Evolutionary conservation across 169 alveolate species (phyloP).

Genomic region (Plasmodium fragile): DNA sequence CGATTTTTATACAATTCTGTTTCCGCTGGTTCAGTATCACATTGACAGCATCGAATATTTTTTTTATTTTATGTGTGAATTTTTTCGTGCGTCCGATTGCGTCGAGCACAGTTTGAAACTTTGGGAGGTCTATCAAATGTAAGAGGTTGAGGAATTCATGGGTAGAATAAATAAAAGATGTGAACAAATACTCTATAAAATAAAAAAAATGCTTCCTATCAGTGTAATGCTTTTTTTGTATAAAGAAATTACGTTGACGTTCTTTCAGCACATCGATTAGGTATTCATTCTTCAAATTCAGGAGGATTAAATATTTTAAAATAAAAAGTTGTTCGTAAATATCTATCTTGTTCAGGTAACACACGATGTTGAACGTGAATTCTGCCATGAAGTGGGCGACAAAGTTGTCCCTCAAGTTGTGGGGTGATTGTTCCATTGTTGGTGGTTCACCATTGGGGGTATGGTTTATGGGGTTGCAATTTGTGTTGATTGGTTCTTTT

Average conservation of each 20-base stretch:
- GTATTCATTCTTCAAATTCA: conserved; percentile 63
- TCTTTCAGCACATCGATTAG: conserved; percentile 34
- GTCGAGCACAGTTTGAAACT: conserved; percentile 29
- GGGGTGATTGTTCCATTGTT: not conserved
- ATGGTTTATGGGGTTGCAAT: not conserved
- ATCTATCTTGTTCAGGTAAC: conserved; percentile 18
- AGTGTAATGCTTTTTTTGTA: conserved; percentile 3
- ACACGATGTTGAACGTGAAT: conserved; percentile 36
- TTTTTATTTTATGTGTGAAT: conserved; percentile 10
- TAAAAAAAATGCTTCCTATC: conserved; percentile 25
- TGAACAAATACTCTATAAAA: conserved; percentile 36
- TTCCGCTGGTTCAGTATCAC: conserved; percentile 9
- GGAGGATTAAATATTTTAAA: conserved; percentile 24
- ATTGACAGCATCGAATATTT: conserved; percentile 46
- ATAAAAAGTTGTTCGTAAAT: conserved; percentile 29
- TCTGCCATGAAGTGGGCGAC: conserved; percentile 40
- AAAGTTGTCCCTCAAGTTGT: conserved; percentile 1
- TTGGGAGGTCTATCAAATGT: not conserved
- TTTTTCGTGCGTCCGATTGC: not conserved
- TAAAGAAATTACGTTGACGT: conserved; percentile 44
- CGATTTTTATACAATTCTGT: not conserved
- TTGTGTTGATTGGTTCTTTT: not conserved
- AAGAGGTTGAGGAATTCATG: conserved; percentile 15
- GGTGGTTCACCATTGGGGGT: not conserved
- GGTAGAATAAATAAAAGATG: conserved; percentile 15